Conservation (phyloP, 805 yeast genomes). For the Saccharomycopsis sp. region DNA sequence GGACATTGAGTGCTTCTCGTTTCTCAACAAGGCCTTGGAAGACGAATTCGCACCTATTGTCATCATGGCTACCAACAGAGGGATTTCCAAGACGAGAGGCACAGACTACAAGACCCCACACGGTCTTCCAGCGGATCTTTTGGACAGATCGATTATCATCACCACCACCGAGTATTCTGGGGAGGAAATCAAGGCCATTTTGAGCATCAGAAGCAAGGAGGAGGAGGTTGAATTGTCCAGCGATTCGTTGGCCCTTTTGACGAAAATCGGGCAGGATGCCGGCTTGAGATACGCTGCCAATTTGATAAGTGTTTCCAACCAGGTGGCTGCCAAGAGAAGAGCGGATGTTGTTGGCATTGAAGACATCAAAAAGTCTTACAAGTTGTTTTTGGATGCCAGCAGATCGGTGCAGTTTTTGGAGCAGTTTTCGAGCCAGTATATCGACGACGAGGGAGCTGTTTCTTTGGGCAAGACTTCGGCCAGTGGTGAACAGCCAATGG, state of each 20-base stretch:
- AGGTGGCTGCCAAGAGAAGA: slow-evolving; percentile 78
- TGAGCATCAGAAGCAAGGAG: slow-evolving; percentile 85
- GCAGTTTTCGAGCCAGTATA: slow-evolving; percentile 58
- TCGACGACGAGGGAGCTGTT: slow-evolving; percentile 75
- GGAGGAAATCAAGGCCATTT: slow-evolving; percentile 80
- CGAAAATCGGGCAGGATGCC: slow-evolving; percentile 86
- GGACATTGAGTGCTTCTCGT: slow-evolving; percentile 93
- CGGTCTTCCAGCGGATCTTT: slow-evolving; percentile 92
- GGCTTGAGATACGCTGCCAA: slow-evolving; percentile 90
- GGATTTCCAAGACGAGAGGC: slow-evolving; percentile 89
- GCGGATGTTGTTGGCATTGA: slow-evolving; percentile 59
- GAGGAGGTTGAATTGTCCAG: slow-evolving; percentile 81
- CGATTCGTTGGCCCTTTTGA: slow-evolving; percentile 81
- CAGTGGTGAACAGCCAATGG: slow-evolving; percentile 33
- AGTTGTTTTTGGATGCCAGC: slow-evolving; percentile 79
- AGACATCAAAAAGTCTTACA: slow-evolving; percentile 82
- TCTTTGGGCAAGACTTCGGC: slow-evolving; percentile 36
- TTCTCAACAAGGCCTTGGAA: slow-evolving; percentile 91
- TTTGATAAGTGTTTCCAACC: slow-evolving; percentile 83
- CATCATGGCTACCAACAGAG: slow-evolving; percentile 97
- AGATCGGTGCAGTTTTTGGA: slow-evolving; percentile 84
- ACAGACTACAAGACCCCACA: slow-evolving; percentile 92
- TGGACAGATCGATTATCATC: slow-evolving; percentile 89
- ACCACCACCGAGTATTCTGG: slow-evolving; percentile 73
- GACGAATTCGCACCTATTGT: slow-evolving; percentile 96